Conservation (phyloP, 306 rosid species). For the Dryas alaskensis region DNA sequence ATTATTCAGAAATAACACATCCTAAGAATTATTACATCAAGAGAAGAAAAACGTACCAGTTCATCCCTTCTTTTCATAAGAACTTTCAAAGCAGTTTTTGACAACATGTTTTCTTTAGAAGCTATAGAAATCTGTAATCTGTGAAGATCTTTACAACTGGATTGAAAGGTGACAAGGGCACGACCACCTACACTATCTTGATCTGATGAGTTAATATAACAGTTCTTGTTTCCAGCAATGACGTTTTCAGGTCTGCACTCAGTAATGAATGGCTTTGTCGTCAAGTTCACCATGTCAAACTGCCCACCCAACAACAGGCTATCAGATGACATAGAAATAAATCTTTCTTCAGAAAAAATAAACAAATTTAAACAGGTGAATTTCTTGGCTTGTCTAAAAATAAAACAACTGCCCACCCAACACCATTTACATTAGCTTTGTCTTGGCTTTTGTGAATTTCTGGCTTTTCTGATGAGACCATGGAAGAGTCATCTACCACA, state of each 20-base stretch:
- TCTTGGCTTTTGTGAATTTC: slow-evolving; percentile 4
- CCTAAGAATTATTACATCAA: not conserved
- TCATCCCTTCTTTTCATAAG: slow-evolving; percentile 51
- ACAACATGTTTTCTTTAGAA: slow-evolving; percentile 45
- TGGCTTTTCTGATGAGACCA: slow-evolving; percentile 26
- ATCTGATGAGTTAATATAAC: slow-evolving; percentile 31
- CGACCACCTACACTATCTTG: slow-evolving; percentile 24
- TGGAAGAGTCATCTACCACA: slow-evolving; percentile 21
- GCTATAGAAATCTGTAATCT: slow-evolving; percentile 36
- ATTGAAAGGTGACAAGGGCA: slow-evolving; percentile 29
- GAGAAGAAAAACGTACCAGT: slow-evolving; percentile 46
- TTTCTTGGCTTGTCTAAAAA: not conserved
- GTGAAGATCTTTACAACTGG: slow-evolving; percentile 28
- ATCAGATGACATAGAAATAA: slow-evolving; percentile 23
- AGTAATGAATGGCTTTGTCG: slow-evolving; percentile 25
- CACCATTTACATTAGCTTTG: too few relatives aligned
- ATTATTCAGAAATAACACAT: not conserved
- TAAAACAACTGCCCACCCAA: not conserved
- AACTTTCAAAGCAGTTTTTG: slow-evolving; percentile 53
- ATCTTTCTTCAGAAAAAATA: too few relatives aligned
- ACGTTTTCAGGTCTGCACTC: slow-evolving; percentile 27
- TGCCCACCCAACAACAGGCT: slow-evolving; percentile 34
- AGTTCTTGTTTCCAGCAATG: slow-evolving; percentile 30
- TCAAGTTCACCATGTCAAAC: slow-evolving; percentile 38
- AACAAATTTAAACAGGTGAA: not conserved